phyloP scores from a whole-genome alignment of 805 yeast genomes.

The Yamadazyma phyllophila region DNA sequence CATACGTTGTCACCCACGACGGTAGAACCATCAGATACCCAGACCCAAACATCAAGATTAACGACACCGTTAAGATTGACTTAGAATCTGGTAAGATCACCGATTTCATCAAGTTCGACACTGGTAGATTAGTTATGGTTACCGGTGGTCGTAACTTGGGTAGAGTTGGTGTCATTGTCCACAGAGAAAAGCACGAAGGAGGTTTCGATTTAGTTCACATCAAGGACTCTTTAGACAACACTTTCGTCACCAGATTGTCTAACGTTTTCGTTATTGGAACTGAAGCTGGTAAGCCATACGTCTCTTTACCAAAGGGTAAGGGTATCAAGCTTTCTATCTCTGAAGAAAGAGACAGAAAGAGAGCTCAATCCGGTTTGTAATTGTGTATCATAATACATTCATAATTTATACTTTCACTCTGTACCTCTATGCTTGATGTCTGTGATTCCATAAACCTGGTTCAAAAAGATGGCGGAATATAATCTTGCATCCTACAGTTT shows the following conservation, averaged over 20 bases:
- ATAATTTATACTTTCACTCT: background rate
- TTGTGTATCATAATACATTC: constrained; percentile 2
- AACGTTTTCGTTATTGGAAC: constrained; percentile 42
- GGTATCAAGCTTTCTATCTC: constrained; percentile 43
- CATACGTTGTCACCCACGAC: constrained; percentile 98
- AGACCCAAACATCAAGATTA: constrained; percentile 93
- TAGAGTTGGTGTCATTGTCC: constrained; percentile 42
- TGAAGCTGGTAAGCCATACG: constrained; percentile 41
- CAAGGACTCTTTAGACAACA: constrained; percentile 41
- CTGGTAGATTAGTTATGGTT: constrained; percentile 42
- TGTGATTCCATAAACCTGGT: too few species aligned
- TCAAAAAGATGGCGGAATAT: too few species aligned
- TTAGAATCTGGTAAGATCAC: constrained; percentile 93
- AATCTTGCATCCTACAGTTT: too few species aligned
- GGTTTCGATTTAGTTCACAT: constrained; percentile 45
- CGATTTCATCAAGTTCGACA: constrained; percentile 39
- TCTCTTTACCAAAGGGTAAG: constrained; percentile 45
- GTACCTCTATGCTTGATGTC: too few species aligned
- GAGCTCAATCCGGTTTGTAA: constrained; percentile 33
- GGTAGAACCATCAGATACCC: constrained; percentile 99
- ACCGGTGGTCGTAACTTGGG: constrained; percentile 46
- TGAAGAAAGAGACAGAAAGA: constrained; percentile 46
- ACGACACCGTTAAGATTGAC: constrained; percentile 97
- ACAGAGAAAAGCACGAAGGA: constrained; percentile 45
- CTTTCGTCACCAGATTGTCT: constrained; percentile 42